Percentiles rank a stretch among this genome's conserved stretches.
These are phyloP conservation scores for Phoma sp. DNA, from an alignment of 2,329 filamentous ascomycete genomes.

Conservation along the genomic window DNA sequence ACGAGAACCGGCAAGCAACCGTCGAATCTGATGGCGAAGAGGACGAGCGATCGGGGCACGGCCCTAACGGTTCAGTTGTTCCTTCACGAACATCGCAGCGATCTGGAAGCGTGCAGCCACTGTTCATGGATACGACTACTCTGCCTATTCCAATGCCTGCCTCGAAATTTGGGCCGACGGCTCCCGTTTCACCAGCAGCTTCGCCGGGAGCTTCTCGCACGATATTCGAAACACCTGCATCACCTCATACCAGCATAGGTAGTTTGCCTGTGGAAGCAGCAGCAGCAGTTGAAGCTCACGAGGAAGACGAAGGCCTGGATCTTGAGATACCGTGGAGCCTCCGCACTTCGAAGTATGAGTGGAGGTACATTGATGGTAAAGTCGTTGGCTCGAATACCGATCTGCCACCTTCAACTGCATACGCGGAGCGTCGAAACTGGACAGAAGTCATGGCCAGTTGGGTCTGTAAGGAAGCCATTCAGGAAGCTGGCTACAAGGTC, in stretches of 20 bases:
- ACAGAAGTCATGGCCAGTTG: constrained; percentile 48
- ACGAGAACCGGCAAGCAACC: constrained; percentile 39
- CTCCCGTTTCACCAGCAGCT: constrained; percentile 33
- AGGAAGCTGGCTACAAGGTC: constrained; percentile 39
- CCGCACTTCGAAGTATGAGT: constrained; percentile 41
- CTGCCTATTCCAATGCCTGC: constrained; percentile 30
- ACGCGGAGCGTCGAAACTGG: constrained; percentile 39
- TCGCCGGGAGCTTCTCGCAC: constrained; percentile 33
- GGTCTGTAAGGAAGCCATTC: constrained; percentile 48
- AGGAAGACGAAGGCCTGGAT: constrained; percentile 38
- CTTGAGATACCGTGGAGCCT: constrained; percentile 48
- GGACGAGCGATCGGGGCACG: constrained; percentile 24
- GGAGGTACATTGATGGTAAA: constrained; percentile 45
- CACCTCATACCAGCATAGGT: constrained; percentile 34
- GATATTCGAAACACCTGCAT: constrained; percentile 24
- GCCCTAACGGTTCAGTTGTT: constrained; percentile 17
- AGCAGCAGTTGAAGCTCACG: constrained; percentile 41
- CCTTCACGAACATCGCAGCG: constrained; percentile 22
- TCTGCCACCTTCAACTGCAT: constrained; percentile 32
- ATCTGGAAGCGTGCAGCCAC: constrained; percentile 33
- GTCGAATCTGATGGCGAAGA: constrained; percentile 47
- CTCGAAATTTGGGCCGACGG: constrained; percentile 25
- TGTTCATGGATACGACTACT: constrained; percentile 36
- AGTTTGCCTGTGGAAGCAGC: constrained; percentile 39
- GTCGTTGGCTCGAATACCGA: constrained; percentile 40